Base-by-base conservation (phyloP, 2,329 filamentous ascomycete genomes). In the Clarireedia sp. region DNA sequence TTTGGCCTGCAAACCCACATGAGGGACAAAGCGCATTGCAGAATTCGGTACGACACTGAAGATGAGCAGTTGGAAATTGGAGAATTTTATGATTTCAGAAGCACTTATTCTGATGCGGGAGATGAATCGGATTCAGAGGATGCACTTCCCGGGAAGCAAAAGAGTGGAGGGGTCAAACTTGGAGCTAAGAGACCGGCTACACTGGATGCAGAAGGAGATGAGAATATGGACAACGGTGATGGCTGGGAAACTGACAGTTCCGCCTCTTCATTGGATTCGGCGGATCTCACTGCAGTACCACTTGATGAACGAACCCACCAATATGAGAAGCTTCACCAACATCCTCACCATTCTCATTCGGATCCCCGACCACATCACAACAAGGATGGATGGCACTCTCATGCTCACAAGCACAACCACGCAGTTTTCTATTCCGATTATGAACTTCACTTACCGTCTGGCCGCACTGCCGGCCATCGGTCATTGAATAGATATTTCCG, bases 241-340 rank as follows among this genome's bases (percentile, higher is more conserved):
- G 90, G 89, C 45, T 97, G 94, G 92, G 94, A 99, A 73, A 96
- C 91, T 0, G 94, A 97, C 69, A 90, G 86, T 61, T 90, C 88
- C 9, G 86, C 81, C n/a, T 96, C 91, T 1, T 95, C 90, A 10
- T 78, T 95, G 37, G 89, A 91, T 61, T 94, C 90, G 0, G 87
- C 87, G 54, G 90, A 96, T 63, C 82, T 95, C 43, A 87, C 84
- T 5, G 83, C 87, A 8, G 83, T 95, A 7, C 88, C 88, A 2
- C 85, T 89, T 33, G 88, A 92, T 60, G 78, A 82, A 46, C 81
- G 83, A 61, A 77, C 81, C 48, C 81, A 87, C 64, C 84, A 87
- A 61, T 89, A 87, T 68, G 84, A 88, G 66, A 81, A 85, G 43
- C 78, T 91, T 5, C 78, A 80, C 64, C 82, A 85, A 68, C 85